These are phyloP conservation scores for Macadamia tetraphylla DNA, from an alignment of 164 flowering plant species.

Conservation along the genomic window DNA sequence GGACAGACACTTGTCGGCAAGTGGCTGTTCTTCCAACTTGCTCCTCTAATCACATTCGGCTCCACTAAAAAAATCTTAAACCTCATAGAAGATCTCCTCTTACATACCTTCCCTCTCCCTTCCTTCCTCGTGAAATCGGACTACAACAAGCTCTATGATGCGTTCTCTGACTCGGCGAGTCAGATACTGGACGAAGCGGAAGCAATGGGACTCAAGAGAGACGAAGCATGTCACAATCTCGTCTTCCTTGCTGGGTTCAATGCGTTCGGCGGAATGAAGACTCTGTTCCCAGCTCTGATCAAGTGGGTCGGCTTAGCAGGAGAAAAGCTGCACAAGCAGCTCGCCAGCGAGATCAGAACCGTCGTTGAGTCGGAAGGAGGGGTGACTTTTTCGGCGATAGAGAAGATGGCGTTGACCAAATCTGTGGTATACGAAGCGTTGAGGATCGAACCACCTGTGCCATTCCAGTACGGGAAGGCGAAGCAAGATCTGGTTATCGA, in stretches of 20 bases:
- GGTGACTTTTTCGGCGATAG: slow-evolving; percentile 30
- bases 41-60: slow-evolving; percentile 28
- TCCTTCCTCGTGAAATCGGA: slow-evolving; percentile 21
- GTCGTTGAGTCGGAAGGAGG: slow-evolving; percentile 28
- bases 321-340: slow-evolving; percentile 27
- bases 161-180: slow-evolving; percentile 12
- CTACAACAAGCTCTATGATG: slow-evolving; percentile 30
- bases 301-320: slow-evolving; percentile 41
- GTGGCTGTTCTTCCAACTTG: slow-evolving; percentile 38
- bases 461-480: slow-evolving; percentile 48
- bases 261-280: slow-evolving; percentile 39
- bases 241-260: slow-evolving; percentile 38
- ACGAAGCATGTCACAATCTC: slow-evolving; percentile 48
- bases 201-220: slow-evolving; percentile 29
- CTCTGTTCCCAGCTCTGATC: slow-evolving; percentile 30
- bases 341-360: slow-evolving; percentile 37
- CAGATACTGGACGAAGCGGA: slow-evolving; percentile 37
- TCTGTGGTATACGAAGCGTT: not conserved
- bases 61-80: slow-evolving; percentile 7
- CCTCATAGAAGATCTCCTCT: slow-evolving; percentile 27
- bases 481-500: slow-evolving; percentile 38
- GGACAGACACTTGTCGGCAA: slow-evolving; percentile 15
- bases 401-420: slow-evolving; percentile 28
- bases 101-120: slow-evolving; percentile 39
- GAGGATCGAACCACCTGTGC: slow-evolving; percentile 53